Percentiles rank a stretch among this genome's conserved stretches.
Conservation (phyloP, 163 green algal species). For the Chlamydomonas reinhardtii region DNA sequence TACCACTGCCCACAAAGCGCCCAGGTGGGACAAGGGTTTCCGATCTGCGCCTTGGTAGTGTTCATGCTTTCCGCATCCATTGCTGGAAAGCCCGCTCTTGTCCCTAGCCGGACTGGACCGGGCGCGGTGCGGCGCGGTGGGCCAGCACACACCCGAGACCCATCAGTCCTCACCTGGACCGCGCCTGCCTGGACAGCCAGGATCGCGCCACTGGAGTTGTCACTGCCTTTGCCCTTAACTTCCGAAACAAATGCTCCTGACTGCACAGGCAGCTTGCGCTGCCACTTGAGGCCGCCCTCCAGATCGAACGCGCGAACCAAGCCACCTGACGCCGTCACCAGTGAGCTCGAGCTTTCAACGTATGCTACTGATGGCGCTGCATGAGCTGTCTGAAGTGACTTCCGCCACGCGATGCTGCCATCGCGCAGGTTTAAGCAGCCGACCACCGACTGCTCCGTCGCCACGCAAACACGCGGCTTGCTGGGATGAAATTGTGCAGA, state of each 20-base stretch:
- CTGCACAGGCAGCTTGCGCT: neutral
- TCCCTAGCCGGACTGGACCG: no score
- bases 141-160: no score
- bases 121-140: no score
- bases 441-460: slow-evolving; percentile 67
- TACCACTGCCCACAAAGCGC: no score
- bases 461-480: slow-evolving; percentile 59
- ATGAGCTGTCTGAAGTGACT: slow-evolving; percentile 28
- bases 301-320: slow-evolving; percentile 64
- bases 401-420: slow-evolving; percentile 77
- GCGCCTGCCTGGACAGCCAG: neutral
- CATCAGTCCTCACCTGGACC: neutral
- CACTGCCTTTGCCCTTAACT: no score
- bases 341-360: neutral
- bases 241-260: no score
- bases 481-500: slow-evolving; percentile 46
- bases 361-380: neutral
- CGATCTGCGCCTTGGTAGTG: no score
- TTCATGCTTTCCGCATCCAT: no score
- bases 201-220: no score
- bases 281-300: slow-evolving; percentile 68
- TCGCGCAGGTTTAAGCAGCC: slow-evolving; percentile 68
- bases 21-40: no score
- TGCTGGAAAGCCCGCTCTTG: no score
- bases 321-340: neutral